These are phyloP conservation scores for Saposhnikovia divaricata DNA, from an alignment of 129 eudicot species.

Conservation along the genomic window DNA sequence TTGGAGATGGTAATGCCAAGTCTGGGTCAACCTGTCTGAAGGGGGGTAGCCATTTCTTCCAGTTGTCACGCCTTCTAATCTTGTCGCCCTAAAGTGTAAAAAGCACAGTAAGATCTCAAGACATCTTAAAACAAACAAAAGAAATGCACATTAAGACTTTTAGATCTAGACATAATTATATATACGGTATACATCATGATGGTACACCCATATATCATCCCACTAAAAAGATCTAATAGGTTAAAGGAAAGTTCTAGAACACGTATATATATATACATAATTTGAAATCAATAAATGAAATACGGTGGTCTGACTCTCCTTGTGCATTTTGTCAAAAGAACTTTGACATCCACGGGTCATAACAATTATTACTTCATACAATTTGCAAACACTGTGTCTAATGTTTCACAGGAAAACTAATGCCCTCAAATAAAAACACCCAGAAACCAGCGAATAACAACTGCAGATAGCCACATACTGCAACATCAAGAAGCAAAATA, in stretches of 20 bases:
- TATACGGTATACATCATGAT: background rate
- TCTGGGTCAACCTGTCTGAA: conserved; percentile 13
- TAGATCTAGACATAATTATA: background rate
- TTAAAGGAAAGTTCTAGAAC: background rate
- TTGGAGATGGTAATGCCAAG: conserved; percentile 11
- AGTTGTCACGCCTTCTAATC: conserved; percentile 52
- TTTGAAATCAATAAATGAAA: background rate
- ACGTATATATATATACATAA: background rate
- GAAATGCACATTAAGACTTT: background rate
- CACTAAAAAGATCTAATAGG: background rate
- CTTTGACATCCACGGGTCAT: background rate
- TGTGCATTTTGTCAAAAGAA: background rate
- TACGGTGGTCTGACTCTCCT: background rate
- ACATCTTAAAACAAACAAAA: background rate
- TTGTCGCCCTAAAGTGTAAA: conserved; percentile 42
- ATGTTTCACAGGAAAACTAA: background rate
- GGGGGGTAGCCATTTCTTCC: conserved; percentile 47
- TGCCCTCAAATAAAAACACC: background rate
- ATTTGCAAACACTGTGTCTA: background rate
- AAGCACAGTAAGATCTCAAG: conserved; percentile 1
- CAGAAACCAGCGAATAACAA: background rate
- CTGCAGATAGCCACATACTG: background rate
- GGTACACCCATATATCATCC: background rate
- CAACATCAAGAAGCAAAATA: background rate
- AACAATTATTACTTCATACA: background rate